Percentiles rank a stretch among this genome's conserved stretches.
phyloP scores from a whole-genome alignment of 2,329 filamentous ascomycete species.

The Trichophyton verrucosum region DNA sequence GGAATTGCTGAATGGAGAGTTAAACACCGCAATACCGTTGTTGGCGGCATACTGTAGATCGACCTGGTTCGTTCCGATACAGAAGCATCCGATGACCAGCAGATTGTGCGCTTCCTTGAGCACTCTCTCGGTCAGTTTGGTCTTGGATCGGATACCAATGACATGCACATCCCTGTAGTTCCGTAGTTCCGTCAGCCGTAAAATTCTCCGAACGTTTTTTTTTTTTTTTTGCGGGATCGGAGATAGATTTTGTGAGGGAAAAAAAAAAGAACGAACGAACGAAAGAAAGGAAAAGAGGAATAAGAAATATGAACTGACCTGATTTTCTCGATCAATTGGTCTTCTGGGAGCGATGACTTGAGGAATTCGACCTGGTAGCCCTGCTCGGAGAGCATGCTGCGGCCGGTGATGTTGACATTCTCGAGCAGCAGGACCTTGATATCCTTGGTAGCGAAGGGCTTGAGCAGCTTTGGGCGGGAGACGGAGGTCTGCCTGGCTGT shows the following conservation, averaged over 20 bases:
- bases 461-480: conserved; percentile 55
- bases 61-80: conserved; percentile 70
- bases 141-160: conserved; percentile 96
- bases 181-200: not conserved
- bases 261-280: not conserved
- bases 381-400: conserved; percentile 67
- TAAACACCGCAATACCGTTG: conserved; percentile 83
- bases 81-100: conserved; percentile 95
- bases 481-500: not conserved
- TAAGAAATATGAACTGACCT: conserved; percentile 42
- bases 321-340: conserved; percentile 94
- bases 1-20: conserved; percentile 97
- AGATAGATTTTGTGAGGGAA: not conserved
- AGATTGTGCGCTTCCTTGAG: conserved; percentile 84
- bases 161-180: conserved; percentile 72
- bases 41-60: conserved; percentile 35
- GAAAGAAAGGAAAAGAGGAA: not conserved
- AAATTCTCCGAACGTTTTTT: not conserved
- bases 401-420: conserved; percentile 86
- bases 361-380: conserved; percentile 92
- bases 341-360: conserved; percentile 81
- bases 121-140: conserved; percentile 76
- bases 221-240: not conserved
- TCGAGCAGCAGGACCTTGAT: conserved; percentile 93
- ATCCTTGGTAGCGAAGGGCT: conserved; percentile 90